Evolutionary conservation across 768 basidiomycete genomes (phyloP), one percentile per base, ranked within the genome.

Genomic region (Hericium coralloides): DNA sequence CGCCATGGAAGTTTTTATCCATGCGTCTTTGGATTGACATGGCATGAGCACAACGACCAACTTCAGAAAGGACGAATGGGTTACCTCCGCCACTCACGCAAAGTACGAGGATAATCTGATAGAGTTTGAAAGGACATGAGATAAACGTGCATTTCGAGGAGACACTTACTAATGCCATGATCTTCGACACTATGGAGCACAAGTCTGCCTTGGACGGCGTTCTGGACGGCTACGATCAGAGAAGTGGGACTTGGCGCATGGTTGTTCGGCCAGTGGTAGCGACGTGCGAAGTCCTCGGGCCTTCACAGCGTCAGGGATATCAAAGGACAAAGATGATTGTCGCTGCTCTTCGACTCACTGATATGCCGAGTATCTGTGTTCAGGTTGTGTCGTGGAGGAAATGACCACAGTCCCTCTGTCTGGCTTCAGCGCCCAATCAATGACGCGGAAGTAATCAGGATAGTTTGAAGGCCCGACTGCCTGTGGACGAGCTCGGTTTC

Each of bases 341-440:
- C 10, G 31, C 31, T 31, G 31, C 31, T 31, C 31, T 31, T 31
- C 31, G 31, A 31, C 31, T 31, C 31, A 31, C 31, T 31, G 31
- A 31, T 31, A 31, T 31, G 31, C 31, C 10, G 31, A 31, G 7
- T 31, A 31, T 1, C 31, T 6, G 31, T 31, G 31, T 31, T 31
- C 31, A 31, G 31, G 31, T 31, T 31, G 31, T 6, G 31, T 31
- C 31, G 31, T 31, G 31, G 31, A 31, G 31, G 31, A 31, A 31
- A 31, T 31, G 8, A 31, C 31, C 10, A 31, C 31, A 31, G 31
- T 69, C 18, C 68, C 72, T 7, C 73, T 70, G 22, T 65, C 65
- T 8, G 60, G 54, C 59, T 76, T 76, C 60, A 77, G 63, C 38
- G 72, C 75, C 58, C 69, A 68, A 61, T 77, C 72, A 31, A 77